phyloP scores from a whole-genome alignment of 2,329 filamentous ascomycete species.

The Pseudogymnoascus sp. region DNA sequence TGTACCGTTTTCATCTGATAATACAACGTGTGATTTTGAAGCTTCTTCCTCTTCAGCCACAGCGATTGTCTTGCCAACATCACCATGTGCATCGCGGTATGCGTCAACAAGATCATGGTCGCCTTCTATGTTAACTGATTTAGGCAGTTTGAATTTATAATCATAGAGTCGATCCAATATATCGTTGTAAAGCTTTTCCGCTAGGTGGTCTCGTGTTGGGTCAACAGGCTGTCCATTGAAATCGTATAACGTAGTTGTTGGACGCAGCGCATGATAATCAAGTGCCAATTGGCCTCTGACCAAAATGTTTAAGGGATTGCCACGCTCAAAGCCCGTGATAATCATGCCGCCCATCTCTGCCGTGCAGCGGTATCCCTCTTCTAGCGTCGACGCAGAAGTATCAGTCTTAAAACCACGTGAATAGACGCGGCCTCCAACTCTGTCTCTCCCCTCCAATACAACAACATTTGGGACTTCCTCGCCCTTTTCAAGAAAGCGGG shows the following conservation, averaged over 20 bases:
- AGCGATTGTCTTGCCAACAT: slow-evolving; percentile 62
- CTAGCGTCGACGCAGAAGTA: slow-evolving; percentile 39
- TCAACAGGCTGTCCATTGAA: slow-evolving; percentile 70
- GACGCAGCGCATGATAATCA: slow-evolving; percentile 70
- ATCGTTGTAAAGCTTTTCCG: slow-evolving; percentile 91
- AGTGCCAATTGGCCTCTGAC: slow-evolving; percentile 84
- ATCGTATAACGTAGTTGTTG: slow-evolving; percentile 86
- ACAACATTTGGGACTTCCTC: slow-evolving; percentile 67
- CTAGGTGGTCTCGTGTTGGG: slow-evolving; percentile 65
- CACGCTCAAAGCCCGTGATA: slow-evolving; percentile 90
- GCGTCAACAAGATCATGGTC: slow-evolving; percentile 74
- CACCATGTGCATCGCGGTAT: slow-evolving; percentile 66
- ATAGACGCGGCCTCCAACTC: slow-evolving; percentile 88
- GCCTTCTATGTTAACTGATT: slow-evolving; percentile 66
- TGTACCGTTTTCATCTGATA: background rate
- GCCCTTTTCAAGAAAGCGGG: slow-evolving; percentile 53
- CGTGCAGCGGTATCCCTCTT: slow-evolving; percentile 59
- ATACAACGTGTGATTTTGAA: slow-evolving; percentile 42
- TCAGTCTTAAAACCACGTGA: slow-evolving; percentile 57
- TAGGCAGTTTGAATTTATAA: slow-evolving; percentile 71
- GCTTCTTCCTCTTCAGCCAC: slow-evolving; percentile 63
- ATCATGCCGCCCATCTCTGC: slow-evolving; percentile 98
- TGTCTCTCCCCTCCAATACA: slow-evolving; percentile 75
- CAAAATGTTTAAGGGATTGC: slow-evolving; percentile 86
- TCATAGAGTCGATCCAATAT: slow-evolving; percentile 84